Conservation (phyloP, 129 eudicot genomes). For the Escallonia rubra region DNA sequence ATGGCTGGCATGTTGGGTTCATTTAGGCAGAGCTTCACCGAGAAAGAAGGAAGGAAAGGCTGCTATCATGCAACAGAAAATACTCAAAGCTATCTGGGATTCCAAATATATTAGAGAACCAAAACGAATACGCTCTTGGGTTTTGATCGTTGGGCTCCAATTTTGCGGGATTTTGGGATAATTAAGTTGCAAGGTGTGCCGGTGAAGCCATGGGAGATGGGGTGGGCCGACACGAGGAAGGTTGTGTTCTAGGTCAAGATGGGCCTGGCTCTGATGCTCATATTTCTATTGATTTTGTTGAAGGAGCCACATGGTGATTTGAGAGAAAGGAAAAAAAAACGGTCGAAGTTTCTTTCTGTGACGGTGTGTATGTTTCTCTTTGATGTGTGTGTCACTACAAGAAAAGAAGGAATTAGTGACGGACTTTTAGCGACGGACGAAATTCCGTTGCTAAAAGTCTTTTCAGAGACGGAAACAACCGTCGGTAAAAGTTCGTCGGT, state of each 20-base stretch:
- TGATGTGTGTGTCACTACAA: too few species aligned
- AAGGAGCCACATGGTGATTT: conserved; percentile 50
- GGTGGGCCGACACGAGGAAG: conserved; percentile 54
- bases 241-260: conserved; percentile 51
- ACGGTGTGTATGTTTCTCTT: too few species aligned
- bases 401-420: too few species aligned
- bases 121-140: conserved; percentile 8
- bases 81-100: conserved; percentile 6
- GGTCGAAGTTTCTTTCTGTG: too few species aligned
- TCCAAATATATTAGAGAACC: not conserved
- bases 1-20: conserved; percentile 20
- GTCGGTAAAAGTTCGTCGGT: too few species aligned
- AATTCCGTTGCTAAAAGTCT: too few species aligned
- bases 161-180: conserved; percentile 20
- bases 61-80: conserved; percentile 9
- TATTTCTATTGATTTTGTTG: conserved; percentile 52
- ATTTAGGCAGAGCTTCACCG: conserved; percentile 21
- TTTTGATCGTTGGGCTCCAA: conserved; percentile 5
- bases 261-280: conserved; percentile 52
- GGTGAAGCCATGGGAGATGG: conserved; percentile 36
- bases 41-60: conserved; percentile 28
- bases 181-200: conserved; percentile 14
- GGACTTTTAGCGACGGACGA: too few species aligned
- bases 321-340: not conserved
- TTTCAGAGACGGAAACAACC: too few species aligned